These are phyloP conservation scores for Fraxinus nigra DNA, from an alignment of 305 asterid genomes.

Conservation along the genomic window DNA sequence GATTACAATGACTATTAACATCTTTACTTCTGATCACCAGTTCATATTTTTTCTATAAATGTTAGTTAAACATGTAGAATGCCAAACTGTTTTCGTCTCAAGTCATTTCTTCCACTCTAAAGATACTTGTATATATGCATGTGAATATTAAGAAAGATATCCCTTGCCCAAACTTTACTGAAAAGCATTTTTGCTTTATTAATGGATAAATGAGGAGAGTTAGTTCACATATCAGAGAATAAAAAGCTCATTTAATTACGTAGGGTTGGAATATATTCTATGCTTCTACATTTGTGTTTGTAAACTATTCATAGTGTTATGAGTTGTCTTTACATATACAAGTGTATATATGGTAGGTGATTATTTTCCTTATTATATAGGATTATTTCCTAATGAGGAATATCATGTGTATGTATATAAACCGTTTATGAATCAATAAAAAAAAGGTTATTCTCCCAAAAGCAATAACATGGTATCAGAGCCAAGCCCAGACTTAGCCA, in stretches of 20 bases:
- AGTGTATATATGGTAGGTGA: too few relatives aligned
- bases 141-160: not conserved
- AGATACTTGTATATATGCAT: not conserved
- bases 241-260: not conserved
- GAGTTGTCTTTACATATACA: too few relatives aligned
- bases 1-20: not conserved
- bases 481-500: too few relatives aligned
- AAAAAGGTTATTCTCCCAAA: too few relatives aligned
- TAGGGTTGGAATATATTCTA: not conserved
- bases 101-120: slow-evolving; percentile 12
- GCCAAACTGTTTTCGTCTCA: not conserved
- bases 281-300: not conserved
- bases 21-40: slow-evolving; percentile 15
- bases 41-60: not conserved
- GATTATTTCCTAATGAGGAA: too few relatives aligned
- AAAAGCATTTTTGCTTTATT: not conserved
- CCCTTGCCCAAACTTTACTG: not conserved
- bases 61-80: not conserved
- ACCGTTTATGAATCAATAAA: too few relatives aligned
- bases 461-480: too few relatives aligned
- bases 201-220: not conserved
- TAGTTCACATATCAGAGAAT: not conserved
- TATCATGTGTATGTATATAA: too few relatives aligned
- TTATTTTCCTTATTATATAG: too few relatives aligned
- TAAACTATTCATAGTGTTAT: not conserved